These are phyloP conservation scores for Cercophora samala DNA, from an alignment of 495 filamentous ascomycete species.

Conservation along the genomic window DNA sequence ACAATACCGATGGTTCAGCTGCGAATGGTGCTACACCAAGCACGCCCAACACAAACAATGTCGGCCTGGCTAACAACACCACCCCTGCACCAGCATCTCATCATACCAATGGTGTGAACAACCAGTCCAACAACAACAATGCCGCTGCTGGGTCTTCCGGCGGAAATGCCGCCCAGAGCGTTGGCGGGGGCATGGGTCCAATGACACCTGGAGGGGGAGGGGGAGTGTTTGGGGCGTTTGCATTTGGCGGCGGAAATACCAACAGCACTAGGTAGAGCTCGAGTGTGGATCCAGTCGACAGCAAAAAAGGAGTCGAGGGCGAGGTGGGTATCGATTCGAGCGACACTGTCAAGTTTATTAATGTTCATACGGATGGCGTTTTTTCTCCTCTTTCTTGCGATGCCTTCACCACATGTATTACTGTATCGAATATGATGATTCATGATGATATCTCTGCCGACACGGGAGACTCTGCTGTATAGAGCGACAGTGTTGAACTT, in stretches of 20 bases:
- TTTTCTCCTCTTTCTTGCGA: not conserved
- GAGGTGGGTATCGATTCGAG: not conserved
- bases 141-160: constrained; percentile 13
- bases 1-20: constrained; percentile 25
- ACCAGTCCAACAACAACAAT: not conserved
- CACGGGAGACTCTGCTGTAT: no score
- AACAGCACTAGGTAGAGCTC: not conserved
- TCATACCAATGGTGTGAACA: constrained; percentile 36
- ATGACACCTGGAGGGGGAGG: constrained; percentile 68
- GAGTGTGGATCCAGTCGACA: not conserved
- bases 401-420: not conserved
- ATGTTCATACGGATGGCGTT: not conserved
- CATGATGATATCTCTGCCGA: not conserved
- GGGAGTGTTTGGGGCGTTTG: constrained; percentile 59
- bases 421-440: not conserved
- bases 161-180: constrained; percentile 1
- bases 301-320: not conserved
- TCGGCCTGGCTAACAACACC: constrained; percentile 44
- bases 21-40: constrained; percentile 58
- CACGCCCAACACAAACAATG: constrained; percentile 62
- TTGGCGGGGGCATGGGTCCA: constrained; percentile 49
- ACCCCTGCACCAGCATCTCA: constrained; percentile 60
- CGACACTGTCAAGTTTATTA: not conserved
- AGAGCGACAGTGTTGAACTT: no score
- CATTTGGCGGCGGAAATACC: constrained; percentile 36